Evolutionary conservation across 805 yeast genomes (phyloP), one percentile per base, ranked within the genome.

Genomic region (Diddensiella transvaalensis): DNA sequence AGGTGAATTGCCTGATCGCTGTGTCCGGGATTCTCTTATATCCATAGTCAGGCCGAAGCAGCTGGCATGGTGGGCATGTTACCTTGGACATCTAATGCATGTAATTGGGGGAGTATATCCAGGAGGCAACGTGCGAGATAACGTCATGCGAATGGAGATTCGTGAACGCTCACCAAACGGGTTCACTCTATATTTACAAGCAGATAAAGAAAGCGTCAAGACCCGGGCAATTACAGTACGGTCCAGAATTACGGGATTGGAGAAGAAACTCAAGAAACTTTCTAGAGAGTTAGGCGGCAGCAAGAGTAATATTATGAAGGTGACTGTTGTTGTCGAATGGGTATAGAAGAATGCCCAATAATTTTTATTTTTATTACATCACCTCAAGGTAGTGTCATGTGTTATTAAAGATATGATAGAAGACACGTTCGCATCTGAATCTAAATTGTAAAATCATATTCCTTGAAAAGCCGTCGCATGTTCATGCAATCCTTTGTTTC

Each of bases 71-170:
- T 84, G 90, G 90, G 83, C 87, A 2, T 74, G 79, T 59, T 82
- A 80, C 58, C 71, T 81, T 53, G 91, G 91, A 22, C 77, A 82
- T 46, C 74, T 84, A 54, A 82, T 84, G 87, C 83, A 80, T 62
- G 84, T 84, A 40, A 78, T 84, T 40, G 85, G 90, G 63, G 88
- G 88, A 62, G 83, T 85, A 46, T 85, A 82, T 62, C 91, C 91
- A 3, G 89, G 89, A 49, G 91, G 90, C 18, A 81, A 80, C 59
- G 82, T 84, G 23, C 73, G 85, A 56, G 84, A 80, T n/a, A 44
- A 49, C 15, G 39, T 54, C 6, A 40, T 67, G 11, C 51, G 49
- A 17, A 46, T 65, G 11, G 15, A 19, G 11, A 57, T 54, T 3
- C 29, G 33, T 3, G 55, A 54, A 17, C 57, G 46, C 2, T 36